phyloP scores from a whole-genome alignment of 169 alveolate species.

The Cryptosporidium baileyi region DNA sequence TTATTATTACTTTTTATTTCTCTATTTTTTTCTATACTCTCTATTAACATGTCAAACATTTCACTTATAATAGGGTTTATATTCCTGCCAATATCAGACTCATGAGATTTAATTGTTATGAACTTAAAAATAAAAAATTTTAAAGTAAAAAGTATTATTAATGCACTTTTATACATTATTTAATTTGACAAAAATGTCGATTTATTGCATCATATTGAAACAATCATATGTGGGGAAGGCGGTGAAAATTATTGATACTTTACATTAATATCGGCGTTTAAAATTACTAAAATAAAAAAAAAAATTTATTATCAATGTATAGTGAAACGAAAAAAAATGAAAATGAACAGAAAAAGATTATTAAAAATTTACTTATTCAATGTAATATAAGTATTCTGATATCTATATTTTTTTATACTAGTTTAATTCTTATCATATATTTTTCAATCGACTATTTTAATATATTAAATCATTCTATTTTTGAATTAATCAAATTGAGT shows the following conservation, averaged over 20 bases:
- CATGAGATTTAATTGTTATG: background rate
- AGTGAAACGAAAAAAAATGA: background rate
- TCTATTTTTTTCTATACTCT: background rate
- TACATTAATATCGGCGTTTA: background rate
- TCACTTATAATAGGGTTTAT: conserved; percentile 26
- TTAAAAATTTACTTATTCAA: no score
- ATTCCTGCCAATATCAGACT: background rate
- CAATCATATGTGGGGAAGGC: background rate
- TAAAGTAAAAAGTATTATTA: background rate
- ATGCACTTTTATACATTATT: background rate
- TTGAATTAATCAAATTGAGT: no score
- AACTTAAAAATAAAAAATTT: background rate
- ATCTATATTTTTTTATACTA: no score
- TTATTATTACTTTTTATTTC: background rate
- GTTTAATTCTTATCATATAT: no score
- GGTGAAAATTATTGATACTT: background rate
- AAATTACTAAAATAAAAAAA: background rate
- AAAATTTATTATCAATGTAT: background rate
- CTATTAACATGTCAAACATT: conserved; percentile 42
- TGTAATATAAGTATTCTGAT: no score
- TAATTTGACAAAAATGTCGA: background rate
- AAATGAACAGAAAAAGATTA: no score
- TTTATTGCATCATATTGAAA: background rate
- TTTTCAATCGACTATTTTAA: no score
- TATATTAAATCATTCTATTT: no score